These are phyloP conservation scores for Fistulinella prunicolor DNA, from an alignment of 768 basidiomycete species.

Conservation along the genomic window DNA sequence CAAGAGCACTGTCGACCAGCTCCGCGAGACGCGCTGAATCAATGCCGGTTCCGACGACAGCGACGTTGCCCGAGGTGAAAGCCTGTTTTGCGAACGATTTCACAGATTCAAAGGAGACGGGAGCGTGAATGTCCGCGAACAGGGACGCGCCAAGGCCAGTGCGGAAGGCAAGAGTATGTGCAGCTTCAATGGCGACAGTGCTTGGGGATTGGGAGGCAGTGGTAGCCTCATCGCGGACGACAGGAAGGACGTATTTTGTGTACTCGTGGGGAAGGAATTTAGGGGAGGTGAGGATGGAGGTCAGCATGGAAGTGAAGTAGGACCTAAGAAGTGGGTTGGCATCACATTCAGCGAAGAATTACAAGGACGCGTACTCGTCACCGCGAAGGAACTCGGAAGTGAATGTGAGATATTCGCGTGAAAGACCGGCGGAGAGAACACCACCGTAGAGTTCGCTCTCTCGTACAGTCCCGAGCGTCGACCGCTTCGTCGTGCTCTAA, in stretches of 20 bases:
- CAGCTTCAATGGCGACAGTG: slow-evolving; percentile 76
- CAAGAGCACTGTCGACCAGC: slow-evolving; percentile 71
- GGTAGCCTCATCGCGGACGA: slow-evolving; percentile 66
- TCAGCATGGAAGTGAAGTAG: slow-evolving; percentile 88
- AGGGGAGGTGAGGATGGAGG: slow-evolving; percentile 79
- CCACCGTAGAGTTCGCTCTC: slow-evolving; percentile 95
- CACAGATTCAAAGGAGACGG: slow-evolving; percentile 65
- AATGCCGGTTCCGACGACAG: slow-evolving; percentile 86
- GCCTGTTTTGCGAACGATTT: slow-evolving; percentile 68
- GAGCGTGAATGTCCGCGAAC: slow-evolving; percentile 70
- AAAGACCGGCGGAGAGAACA: slow-evolving; percentile 77
- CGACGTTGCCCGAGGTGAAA: slow-evolving; percentile 77
- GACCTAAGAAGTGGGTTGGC: slow-evolving; percentile 42
- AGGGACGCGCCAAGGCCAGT: slow-evolving; percentile 88
- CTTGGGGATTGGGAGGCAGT: slow-evolving; percentile 59
- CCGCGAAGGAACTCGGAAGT: slow-evolving; percentile 94
- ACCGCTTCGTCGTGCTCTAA: slow-evolving; percentile 83
- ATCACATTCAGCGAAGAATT: neutral
- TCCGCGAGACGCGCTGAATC: slow-evolving; percentile 63
- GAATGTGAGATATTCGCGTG: slow-evolving; percentile 87
- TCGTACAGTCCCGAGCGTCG: slow-evolving; percentile 85
- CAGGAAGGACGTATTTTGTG: slow-evolving; percentile 68
- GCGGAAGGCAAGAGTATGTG: slow-evolving; percentile 92
- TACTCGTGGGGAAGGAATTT: slow-evolving; percentile 80
- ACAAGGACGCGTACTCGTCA: slow-evolving; percentile 76